Percentiles rank a stretch among this genome's conserved stretches.
Evolutionary conservation across 768 basidiomycete genomes (phyloP).

Genomic region (Mycena leptocephala): DNA sequence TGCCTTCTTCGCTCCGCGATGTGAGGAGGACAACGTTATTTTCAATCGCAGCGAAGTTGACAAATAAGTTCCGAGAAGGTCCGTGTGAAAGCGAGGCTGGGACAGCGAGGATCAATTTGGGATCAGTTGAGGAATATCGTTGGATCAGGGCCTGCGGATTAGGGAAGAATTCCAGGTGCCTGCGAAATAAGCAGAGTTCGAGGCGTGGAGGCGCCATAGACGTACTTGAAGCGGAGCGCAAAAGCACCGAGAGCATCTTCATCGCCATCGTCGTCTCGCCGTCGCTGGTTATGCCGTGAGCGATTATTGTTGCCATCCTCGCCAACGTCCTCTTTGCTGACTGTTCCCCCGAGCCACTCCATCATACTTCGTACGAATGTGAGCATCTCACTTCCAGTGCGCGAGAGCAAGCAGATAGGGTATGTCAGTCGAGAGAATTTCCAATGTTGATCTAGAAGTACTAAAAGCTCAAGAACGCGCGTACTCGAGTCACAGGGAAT

Average conservation of each 20-base stretch:
- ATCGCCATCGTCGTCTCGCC: constrained; percentile 80
- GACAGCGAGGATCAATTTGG: constrained; percentile 95
- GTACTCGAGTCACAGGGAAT: constrained; percentile 96
- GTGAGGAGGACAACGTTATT: constrained; percentile 94
- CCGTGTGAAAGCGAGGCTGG: constrained; percentile 96
- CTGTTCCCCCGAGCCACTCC: constrained; percentile 98
- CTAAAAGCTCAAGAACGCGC: constrained; percentile 95
- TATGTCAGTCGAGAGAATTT: constrained; percentile 86
- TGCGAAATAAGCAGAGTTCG: constrained; percentile 47
- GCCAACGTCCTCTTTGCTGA: constrained; percentile 93
- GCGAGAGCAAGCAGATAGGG: constrained; percentile 95
- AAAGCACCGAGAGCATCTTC: constrained; percentile 91
- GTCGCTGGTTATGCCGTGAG: constrained; percentile 65
- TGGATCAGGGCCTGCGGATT: constrained; percentile 86
- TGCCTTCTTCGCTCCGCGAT: constrained; percentile 82
- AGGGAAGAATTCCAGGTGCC: constrained; percentile 94
- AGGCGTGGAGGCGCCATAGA: neutral
- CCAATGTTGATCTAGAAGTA: constrained; percentile 98
- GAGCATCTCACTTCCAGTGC: constrained; percentile 94
- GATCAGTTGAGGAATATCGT: constrained; percentile 88
- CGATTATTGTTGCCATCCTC: constrained; percentile 77
- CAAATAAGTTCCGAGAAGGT: constrained; percentile 89
- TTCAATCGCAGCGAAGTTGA: constrained; percentile 86
- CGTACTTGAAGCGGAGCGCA: constrained; percentile 91
- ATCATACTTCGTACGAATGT: constrained; percentile 97